Evolutionary conservation across 2,329 filamentous ascomycete species (phyloP).

Genomic region (Beauveria brongniartii): DNA sequence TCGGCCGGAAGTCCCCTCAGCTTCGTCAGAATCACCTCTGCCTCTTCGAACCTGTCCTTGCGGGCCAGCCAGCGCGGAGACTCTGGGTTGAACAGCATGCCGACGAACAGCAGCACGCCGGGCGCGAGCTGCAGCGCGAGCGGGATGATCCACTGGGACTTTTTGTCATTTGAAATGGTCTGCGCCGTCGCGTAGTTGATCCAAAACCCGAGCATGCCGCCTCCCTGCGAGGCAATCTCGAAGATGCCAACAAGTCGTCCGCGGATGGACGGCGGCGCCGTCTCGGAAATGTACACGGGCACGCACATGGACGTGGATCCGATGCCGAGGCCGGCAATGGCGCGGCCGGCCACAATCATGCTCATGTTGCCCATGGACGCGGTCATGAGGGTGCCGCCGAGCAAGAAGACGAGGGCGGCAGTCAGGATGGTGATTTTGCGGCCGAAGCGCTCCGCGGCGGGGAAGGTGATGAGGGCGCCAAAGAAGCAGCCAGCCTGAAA

Average conservation of each 20-base stretch:
- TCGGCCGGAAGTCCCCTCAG: conserved; percentile 13
- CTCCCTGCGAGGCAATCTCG: conserved; percentile 38
- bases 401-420: too few species aligned
- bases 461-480: conserved; percentile 32
- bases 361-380: too few species aligned
- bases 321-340: conserved; percentile 30
- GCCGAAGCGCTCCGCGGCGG: conserved; percentile 39
- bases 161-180: conserved; percentile 22
- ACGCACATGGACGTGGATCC: conserved; percentile 41
- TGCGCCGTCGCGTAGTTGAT: conserved; percentile 9
- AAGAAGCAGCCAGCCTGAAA: conserved; percentile 34
- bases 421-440: conserved; percentile 37
- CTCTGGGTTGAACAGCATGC: conserved; percentile 48
- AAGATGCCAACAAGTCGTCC: conserved; percentile 45
- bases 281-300: conserved; percentile 34
- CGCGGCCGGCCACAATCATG: too few species aligned
- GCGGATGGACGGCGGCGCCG: conserved; percentile 40
- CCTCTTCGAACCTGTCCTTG: conserved; percentile 42
- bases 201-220: conserved; percentile 37
- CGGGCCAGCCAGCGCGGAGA: conserved; percentile 50
- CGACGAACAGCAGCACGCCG: conserved; percentile 40
- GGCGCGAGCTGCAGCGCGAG: conserved; percentile 47
- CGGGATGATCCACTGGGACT: conserved; percentile 40
- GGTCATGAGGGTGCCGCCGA: too few species aligned
- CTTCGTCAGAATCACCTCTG: background rate